Base-by-base conservation (phyloP, 2,329 filamentous ascomycete species). In the Penicillium crustosum region DNA sequence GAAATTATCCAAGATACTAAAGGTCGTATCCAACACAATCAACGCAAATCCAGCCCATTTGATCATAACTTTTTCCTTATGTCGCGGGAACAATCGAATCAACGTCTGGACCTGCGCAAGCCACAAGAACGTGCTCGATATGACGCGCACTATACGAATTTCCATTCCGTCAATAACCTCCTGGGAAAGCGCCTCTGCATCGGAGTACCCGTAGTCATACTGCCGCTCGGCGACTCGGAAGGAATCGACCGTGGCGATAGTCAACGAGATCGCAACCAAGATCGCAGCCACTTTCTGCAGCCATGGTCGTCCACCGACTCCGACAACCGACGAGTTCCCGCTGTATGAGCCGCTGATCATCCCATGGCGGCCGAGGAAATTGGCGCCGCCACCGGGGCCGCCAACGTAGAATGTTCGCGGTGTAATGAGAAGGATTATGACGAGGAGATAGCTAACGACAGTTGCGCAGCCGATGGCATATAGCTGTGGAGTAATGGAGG, bases 21-120 rank as follows among this genome's bases (percentile, higher is more conserved):
- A 99, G 12, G 93, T 86, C 43, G 93, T 88, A 72, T 97, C 93
- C 59, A 97, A 83, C 0, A 91, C 85, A 69, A 99, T 97, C 57
- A 99, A 84, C 3, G 89, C 92, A 71, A 97, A 97, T 1, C 93
- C 94, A 17, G 93, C 91, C 93, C 93, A 99, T 78, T 97, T 97
- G 78, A 99, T 99, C 65, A 97, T 90, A 52, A 97, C 88, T 77
- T 97, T 97, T 77, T 99, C 94, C 70, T 95, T 90, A 70, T 97
- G 93, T 35, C 94, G 90, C 8, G 94, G 94, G 67, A 99, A 99
- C 1, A 99, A 82, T 53, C 94, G 89, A 66, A 97, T 97, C 57
- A 99, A 78, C 0, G 94, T 99, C 78, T 99, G 94, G 1, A 96
- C 93, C 76, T 99, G 94, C 1, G 94, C 94, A 39, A 99, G 86